Conservation (phyloP, 805 yeast species). For the Ascoidea rubescens region DNA sequence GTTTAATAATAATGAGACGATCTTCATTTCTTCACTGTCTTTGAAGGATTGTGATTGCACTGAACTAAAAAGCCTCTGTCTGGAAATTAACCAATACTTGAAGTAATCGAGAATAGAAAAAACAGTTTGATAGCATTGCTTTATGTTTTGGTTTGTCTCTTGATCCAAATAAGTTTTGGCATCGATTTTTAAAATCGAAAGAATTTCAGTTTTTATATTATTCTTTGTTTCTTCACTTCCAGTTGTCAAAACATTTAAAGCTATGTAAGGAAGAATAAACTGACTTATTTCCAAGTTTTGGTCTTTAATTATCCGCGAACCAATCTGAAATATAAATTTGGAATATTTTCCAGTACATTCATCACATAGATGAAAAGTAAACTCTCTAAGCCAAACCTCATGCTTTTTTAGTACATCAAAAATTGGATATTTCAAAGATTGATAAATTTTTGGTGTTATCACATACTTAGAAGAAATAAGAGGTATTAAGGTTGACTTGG, state of each 20-base stretch:
- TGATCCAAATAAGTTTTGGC: constrained; percentile 27
- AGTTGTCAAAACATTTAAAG: constrained; percentile 46
- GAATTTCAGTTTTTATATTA: constrained; percentile 44
- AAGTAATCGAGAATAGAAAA: constrained; percentile 76
- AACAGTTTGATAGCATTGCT: constrained; percentile 55
- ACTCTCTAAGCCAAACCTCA: constrained; percentile 56
- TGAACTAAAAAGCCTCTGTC: constrained; percentile 17
- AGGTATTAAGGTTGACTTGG: constrained; percentile 66
- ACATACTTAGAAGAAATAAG: constrained; percentile 61
- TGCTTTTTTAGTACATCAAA: constrained; percentile 41
- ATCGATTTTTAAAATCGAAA: constrained; percentile 38
- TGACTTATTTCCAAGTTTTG: constrained; percentile 59
- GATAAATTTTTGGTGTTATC: constrained; percentile 36
- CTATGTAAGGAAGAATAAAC: constrained; percentile 64
- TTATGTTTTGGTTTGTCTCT: constrained; percentile 44
- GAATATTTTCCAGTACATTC: constrained; percentile 20
- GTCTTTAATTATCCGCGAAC: constrained; percentile 50
- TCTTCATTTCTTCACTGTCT: constrained; percentile 18
- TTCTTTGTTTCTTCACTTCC: constrained; percentile 23
- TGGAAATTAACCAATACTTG: constrained; percentile 52
- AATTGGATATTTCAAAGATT: constrained; percentile 45
- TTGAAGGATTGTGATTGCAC: constrained; percentile 10
- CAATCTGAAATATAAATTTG: constrained; percentile 40
- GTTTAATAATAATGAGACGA: constrained; percentile 34
- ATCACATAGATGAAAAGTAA: constrained; percentile 43